These are phyloP conservation scores for Arthrinium puccinioides DNA, from an alignment of 2,329 filamentous ascomycete species.

Conservation along the genomic window DNA sequence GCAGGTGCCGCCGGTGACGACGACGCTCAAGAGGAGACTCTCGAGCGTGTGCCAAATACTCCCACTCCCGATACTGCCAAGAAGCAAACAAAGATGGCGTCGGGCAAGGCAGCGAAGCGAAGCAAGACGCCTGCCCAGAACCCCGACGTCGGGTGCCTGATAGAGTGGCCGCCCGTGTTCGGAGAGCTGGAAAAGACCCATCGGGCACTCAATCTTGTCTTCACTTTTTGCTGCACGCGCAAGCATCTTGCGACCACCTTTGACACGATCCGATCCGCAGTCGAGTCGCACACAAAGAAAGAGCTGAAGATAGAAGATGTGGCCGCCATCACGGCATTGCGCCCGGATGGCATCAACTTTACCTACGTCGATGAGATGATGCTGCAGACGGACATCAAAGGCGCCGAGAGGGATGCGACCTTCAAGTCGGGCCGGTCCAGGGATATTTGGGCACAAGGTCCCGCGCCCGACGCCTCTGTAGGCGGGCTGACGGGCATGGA, in stretches of 20 bases:
- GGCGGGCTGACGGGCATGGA: conserved; percentile 47
- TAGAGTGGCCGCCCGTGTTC: conserved; percentile 69
- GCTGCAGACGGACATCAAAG: conserved; percentile 72
- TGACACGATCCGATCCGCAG: conserved; percentile 75
- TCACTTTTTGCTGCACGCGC: conserved; percentile 88
- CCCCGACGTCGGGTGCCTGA: conserved; percentile 22
- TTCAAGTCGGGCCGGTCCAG: conserved; percentile 50
- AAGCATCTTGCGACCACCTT: conserved; percentile 91
- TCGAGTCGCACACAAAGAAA: conserved; percentile 73
- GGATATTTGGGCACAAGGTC: conserved; percentile 41
- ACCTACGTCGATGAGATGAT: conserved; percentile 79
- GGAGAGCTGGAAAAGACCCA: conserved; percentile 68
- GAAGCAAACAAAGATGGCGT: conserved; percentile 1
- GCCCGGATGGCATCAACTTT: conserved; percentile 75
- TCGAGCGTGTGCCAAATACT: no score
- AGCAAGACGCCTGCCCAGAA: conserved; percentile 12
- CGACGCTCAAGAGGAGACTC: no score
- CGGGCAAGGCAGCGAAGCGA: conserved; percentile 4
- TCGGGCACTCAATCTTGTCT: conserved; percentile 82
- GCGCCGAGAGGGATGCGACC: conserved; percentile 56
- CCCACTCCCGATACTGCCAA: conserved; percentile 1
- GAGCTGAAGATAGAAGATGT: conserved; percentile 70
- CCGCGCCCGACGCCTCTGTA: conserved; percentile 47
- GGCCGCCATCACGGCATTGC: conserved; percentile 69
- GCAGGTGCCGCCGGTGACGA: not conserved